phyloP scores from a whole-genome alignment of 805 yeast species.

The Pachysolen tannophilus region DNA sequence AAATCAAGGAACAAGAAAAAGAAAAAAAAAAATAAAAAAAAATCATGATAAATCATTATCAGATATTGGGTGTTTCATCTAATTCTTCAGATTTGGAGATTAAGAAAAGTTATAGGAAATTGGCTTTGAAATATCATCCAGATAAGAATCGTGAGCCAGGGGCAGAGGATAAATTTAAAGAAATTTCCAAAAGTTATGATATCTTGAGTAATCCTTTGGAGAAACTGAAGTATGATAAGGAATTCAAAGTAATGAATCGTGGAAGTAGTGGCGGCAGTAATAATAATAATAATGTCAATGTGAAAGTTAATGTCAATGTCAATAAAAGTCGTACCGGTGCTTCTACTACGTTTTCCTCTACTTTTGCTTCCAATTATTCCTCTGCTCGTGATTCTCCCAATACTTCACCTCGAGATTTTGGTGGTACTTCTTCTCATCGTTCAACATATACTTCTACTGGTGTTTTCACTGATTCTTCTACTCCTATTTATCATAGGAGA shows the following conservation, averaged over 20 bases:
- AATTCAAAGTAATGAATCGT: no score
- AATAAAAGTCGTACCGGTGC: constrained; percentile 16
- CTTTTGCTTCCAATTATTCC: no score
- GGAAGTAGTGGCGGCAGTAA: no score
- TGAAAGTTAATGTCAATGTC: constrained; percentile 6
- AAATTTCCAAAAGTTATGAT: constrained; percentile 5
- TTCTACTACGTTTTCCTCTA: no score
- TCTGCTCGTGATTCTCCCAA: no score
- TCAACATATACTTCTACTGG: no score
- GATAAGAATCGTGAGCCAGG: constrained; percentile 58
- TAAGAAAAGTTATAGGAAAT: constrained; percentile 71
- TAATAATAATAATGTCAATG: constrained; percentile 1
- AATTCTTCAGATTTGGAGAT: constrained; percentile 51
- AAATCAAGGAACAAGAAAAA: neutral
- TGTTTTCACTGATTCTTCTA: no score
- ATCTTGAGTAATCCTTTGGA: neutral
- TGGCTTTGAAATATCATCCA: constrained; percentile 71
- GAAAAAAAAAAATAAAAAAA: constrained; percentile 1
- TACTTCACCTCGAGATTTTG: no score
- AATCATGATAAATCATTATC: constrained; percentile 41
- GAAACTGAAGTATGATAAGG: constrained; percentile 3
- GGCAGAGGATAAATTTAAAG: constrained; percentile 6
- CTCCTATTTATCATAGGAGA: no score
- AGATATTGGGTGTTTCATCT: constrained; percentile 44
- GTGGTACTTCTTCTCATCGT: no score